Base-by-base conservation (phyloP, 805 yeast species). In the Candida sonorensis region DNA sequence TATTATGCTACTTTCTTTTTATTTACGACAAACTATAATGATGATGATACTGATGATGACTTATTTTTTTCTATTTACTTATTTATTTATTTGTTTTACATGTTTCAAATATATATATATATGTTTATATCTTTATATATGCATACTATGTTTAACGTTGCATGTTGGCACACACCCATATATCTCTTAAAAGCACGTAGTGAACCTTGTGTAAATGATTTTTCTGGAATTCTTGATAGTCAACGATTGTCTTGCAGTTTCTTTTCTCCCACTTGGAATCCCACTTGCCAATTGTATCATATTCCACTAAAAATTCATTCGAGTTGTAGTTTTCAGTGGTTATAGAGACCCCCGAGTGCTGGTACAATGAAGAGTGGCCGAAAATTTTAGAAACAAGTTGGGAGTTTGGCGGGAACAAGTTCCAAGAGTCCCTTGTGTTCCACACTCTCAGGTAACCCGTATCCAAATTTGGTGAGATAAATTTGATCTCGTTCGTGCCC, bases 361-460 rank as follows among this genome's bases (percentile, higher is more conserved):
- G 40, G 33, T 39, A 46, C 6, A 37, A 35, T 13, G 30, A 36
- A 3, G 44, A 36, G 15, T 18, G 19, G 5, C 35, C 35, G 11
- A 45, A n/a, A n/a, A n/a, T n/a, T n/a, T 25, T 23, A 35, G 12
- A n/a, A 35, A 30, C 4, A 38, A 33, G 7, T 33, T 16, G n/a
- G 16, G 41, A 32, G 14, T 37, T 37, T 4, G 46, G 44, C 3
- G 50, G 50, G 30, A 40, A 44, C 30, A 39, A 22, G 17, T 42
- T 46, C 45, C 46, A 44, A 3, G 46, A 40, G 29, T 46, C 50
- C 31, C 46, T 34, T 9, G 48, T 41, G 26, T 42, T 46, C 50
- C 50, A 46, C 16, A 46, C 24, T 29, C 50, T 27, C 20, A 46
- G 23, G 28, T 46, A 41, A 3, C 50, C 50, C 2, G 41, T 34